Percentiles rank a stretch among this genome's conserved stretches.
These are phyloP conservation scores for Bryum argenteum DNA, from an alignment of 225 moss, liverwort and hornwort species.

Conservation along the genomic window DNA sequence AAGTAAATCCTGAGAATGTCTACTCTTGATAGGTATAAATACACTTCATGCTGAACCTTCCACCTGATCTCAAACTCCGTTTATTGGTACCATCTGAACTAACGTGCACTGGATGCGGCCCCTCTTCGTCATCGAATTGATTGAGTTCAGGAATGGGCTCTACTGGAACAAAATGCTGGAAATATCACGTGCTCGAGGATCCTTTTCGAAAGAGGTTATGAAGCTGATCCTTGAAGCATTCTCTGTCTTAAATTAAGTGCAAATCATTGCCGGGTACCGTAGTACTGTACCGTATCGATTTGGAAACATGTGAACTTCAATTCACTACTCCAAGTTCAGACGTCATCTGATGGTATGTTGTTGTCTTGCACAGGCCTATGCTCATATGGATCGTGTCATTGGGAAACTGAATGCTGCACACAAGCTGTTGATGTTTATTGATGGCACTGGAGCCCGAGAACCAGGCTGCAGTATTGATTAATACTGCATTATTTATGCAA, in stretches of 20 bases:
- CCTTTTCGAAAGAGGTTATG: constrained; percentile 76
- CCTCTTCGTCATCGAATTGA: neutral
- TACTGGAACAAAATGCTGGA: constrained; percentile 70
- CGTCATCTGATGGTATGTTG: constrained; percentile 9
- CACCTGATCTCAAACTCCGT: neutral
- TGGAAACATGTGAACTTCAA: constrained; percentile 8
- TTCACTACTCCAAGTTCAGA: too few species aligned
- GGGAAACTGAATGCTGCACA: constrained; percentile 63
- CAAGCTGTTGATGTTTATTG: constrained; percentile 48
- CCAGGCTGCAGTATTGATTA: constrained; percentile 75
- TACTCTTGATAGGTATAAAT: constrained; percentile 81
- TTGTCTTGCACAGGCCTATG: constrained; percentile 69
- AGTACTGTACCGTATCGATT: neutral
- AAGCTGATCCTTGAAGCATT: constrained; percentile 54
- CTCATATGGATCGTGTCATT: constrained; percentile 80
- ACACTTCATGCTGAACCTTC: too few species aligned
- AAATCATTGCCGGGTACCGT: neutral
- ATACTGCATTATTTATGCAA: too few species aligned
- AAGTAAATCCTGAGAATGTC: constrained; percentile 63
- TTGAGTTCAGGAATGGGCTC: constrained; percentile 77
- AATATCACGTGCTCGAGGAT: constrained; percentile 65
- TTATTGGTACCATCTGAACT: neutral
- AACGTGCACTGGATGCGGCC: neutral
- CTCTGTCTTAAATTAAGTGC: constrained; percentile 96
- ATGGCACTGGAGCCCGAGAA: constrained; percentile 59